Evolutionary conservation across 352 stramenopile genomes (phyloP).

Genomic region (Pythium dissotocum): DNA sequence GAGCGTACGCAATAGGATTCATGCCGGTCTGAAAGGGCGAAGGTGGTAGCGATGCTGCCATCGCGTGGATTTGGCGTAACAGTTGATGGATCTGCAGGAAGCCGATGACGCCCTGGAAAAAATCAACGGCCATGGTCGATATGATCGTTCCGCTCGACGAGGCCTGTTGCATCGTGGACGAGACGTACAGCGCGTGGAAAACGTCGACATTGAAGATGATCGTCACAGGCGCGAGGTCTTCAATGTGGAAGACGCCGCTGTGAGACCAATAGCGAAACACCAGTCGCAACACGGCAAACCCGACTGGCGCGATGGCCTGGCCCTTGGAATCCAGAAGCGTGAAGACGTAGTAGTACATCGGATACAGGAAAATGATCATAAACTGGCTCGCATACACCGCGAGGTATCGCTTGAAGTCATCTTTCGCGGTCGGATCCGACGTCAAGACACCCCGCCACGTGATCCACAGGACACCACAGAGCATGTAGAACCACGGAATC

Average conservation of each 20-base stretch:
- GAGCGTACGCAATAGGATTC: constrained; percentile 5
- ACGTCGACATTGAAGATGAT: constrained; percentile 21
- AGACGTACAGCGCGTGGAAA: constrained; percentile 22
- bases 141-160: not conserved
- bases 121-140: constrained; percentile 4
- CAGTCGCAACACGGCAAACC: constrained; percentile 9
- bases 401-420: not conserved
- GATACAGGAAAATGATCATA: constrained; percentile 11
- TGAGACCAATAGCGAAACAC: constrained; percentile 7
- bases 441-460: not conserved
- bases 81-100: not conserved
- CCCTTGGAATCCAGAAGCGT: not conserved
- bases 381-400: not conserved
- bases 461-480: not conserved
- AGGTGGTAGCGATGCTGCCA: not conserved
- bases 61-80: not conserved
- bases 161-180: constrained; percentile 19
- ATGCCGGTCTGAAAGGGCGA: not conserved
- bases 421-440: not conserved
- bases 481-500: not conserved
- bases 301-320: not conserved
- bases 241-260: constrained; percentile 2
- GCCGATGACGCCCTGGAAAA: not conserved
- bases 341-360: constrained; percentile 11
- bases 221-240: constrained; percentile 8